phyloP scores from a whole-genome alignment of 257 asterid species.

The Parsonsia alboflavescens region DNA sequence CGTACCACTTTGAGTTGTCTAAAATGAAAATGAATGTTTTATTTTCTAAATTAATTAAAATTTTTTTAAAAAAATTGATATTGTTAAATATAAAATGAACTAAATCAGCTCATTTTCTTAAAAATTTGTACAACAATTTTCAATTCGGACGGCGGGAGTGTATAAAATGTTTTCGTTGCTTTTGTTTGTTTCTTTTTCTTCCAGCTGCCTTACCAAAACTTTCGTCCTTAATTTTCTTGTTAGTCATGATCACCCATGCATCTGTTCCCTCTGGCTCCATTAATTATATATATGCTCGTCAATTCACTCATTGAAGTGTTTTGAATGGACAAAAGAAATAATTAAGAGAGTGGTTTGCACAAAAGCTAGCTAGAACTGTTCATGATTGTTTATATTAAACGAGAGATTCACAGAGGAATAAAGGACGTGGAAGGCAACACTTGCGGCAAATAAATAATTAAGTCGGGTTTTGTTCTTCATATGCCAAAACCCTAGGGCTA shows the following conservation, averaged over 20 bases:
- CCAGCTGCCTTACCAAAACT: background rate
- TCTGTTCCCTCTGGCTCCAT: background rate
- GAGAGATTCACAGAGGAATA: background rate
- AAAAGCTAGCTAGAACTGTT: background rate
- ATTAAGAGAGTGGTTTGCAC: background rate
- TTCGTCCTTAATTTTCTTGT: background rate
- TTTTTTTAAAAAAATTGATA: too few species aligned
- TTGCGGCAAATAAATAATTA: background rate
- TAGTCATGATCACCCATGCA: background rate
- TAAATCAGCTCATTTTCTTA: too few species aligned
- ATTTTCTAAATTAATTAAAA: too few species aligned
- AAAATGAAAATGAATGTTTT: too few species aligned
- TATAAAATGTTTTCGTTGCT: too few species aligned
- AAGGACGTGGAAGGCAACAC: background rate
- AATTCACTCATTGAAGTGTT: too few species aligned
- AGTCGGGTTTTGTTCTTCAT: background rate
- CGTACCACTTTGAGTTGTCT: too few species aligned
- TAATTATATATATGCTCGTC: background rate
- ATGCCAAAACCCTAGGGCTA: background rate
- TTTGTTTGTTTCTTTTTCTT: too few species aligned
- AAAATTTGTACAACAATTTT: too few species aligned
- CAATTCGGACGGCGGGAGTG: too few species aligned
- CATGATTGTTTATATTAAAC: background rate
- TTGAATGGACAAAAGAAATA: too few species aligned
- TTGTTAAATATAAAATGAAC: too few species aligned